These are phyloP conservation scores for Thermomyces lanuginosus DNA, from an alignment of 2,329 filamentous ascomycete species.

Conservation along the genomic window DNA sequence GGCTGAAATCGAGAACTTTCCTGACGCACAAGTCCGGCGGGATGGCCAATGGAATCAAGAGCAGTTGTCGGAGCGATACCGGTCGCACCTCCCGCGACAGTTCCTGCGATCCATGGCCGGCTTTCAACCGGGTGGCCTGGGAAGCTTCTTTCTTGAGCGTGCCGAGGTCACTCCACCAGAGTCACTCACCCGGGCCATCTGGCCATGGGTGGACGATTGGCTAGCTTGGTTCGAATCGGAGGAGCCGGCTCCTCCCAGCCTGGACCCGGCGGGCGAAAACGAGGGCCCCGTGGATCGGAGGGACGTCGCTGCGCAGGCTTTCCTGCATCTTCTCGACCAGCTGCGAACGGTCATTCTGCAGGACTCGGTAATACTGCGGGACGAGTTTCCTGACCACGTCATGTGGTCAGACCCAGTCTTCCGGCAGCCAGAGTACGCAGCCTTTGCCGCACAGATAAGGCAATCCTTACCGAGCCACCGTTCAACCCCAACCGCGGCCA, in stretches of 20 bases:
- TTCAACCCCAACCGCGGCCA: too few species aligned
- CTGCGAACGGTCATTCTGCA: slow-evolving; percentile 1
- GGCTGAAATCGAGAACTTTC: neutral
- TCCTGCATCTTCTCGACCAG: neutral
- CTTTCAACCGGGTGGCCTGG: slow-evolving; percentile 1
- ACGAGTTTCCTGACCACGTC: neutral
- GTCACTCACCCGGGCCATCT: slow-evolving; percentile 2
- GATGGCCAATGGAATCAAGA: neutral
- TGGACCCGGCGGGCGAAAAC: neutral
- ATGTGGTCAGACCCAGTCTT: neutral
- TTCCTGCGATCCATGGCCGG: slow-evolving; percentile 2
- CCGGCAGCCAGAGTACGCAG: neutral
- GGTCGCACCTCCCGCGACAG: neutral
- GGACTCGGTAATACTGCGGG: neutral
- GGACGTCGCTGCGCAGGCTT: slow-evolving; percentile 1
- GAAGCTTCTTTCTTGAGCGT: too few species aligned
- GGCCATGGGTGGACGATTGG: slow-evolving; percentile 3
- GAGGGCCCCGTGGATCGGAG: neutral
- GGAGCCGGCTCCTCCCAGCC: neutral
- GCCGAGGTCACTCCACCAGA: neutral
- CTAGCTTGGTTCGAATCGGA: neutral
- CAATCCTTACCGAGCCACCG: too few species aligned
- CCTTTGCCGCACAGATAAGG: neutral
- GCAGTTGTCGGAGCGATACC: slow-evolving; percentile 1
- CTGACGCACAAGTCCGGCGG: neutral